Evolutionary conservation across 768 basidiomycete species (phyloP).

Genomic region (Suillus decipiens): DNA sequence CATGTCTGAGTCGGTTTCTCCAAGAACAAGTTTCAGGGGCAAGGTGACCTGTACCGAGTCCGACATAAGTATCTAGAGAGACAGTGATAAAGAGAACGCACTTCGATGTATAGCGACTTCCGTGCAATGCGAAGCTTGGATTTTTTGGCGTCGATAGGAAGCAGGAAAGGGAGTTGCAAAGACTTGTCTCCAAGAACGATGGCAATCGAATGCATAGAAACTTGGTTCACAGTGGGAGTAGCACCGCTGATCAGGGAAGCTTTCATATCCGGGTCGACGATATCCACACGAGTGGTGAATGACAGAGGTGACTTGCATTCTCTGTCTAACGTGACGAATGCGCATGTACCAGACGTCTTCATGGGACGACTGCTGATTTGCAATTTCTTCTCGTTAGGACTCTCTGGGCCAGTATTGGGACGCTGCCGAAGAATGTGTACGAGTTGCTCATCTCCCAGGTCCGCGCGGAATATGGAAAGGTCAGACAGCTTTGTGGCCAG

Average conservation of each 20-base stretch:
- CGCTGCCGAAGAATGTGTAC: neutral
- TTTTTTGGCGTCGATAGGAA: conserved; percentile 41
- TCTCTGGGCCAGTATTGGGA: conserved; percentile 14
- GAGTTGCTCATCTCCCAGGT: neutral
- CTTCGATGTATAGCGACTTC: conserved; percentile 53
- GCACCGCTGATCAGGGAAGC: conserved; percentile 20
- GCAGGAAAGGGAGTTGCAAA: conserved; percentile 40
- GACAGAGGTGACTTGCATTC: conserved; percentile 19
- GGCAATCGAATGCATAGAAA: neutral
- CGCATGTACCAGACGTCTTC: neutral
- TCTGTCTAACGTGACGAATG: conserved; percentile 19
- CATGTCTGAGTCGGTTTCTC: conserved; percentile 19
- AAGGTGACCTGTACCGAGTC: conserved; percentile 23
- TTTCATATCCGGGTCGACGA: conserved; percentile 24
- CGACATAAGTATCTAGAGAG: neutral
- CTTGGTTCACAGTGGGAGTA: conserved; percentile 20
- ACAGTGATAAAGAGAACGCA: conserved; percentile 7
- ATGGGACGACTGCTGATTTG: conserved; percentile 2
- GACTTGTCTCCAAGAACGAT: conserved; percentile 20
- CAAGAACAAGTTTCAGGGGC: conserved; percentile 19
- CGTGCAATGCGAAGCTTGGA: conserved; percentile 50
- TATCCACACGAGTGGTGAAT: conserved; percentile 23
- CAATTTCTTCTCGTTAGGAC: conserved; percentile 20
- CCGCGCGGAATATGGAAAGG: neutral
- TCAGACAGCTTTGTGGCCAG: conserved; percentile 6